Evolutionary conservation across 805 yeast species (phyloP).

Genomic region (Metschnikowia santaceciliae): DNA sequence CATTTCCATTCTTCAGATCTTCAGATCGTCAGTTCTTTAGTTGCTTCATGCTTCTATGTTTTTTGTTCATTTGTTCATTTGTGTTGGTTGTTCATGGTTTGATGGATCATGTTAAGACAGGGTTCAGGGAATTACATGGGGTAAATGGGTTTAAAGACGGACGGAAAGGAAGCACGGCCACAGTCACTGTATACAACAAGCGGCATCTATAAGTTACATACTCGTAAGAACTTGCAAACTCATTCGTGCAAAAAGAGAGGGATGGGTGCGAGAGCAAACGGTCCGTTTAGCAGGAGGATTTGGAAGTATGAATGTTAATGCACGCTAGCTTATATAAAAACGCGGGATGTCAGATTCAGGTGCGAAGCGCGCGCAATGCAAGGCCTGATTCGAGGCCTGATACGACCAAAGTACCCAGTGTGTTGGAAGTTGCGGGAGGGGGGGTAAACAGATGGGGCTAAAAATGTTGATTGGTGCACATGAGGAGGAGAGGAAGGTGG

Average conservation of each 20-base stretch:
- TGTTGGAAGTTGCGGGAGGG: too few species aligned
- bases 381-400: neutral
- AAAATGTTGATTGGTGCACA: neutral
- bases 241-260: conserved; percentile 3
- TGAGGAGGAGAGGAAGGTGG: neutral
- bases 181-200: too few species aligned
- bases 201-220: neutral
- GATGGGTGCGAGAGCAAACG: conserved; percentile 1
- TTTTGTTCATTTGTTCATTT: too few species aligned
- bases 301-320: conserved; percentile 4
- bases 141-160: too few species aligned
- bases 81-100: too few species aligned
- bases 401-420: neutral
- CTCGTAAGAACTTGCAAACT: conserved; percentile 6
- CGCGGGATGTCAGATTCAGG: neutral
- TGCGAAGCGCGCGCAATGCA: conserved; percentile 1
- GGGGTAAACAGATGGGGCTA: neutral
- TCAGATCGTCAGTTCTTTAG: too few species aligned
- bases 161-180: too few species aligned
- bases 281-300: neutral
- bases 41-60: too few species aligned
- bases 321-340: conserved; percentile 4
- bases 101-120: too few species aligned
- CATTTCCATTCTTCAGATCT: too few species aligned
- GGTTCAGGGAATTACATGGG: too few species aligned